Evolutionary conservation across 345 rosid genomes (phyloP).

Genomic region (Combretum micranthum): DNA sequence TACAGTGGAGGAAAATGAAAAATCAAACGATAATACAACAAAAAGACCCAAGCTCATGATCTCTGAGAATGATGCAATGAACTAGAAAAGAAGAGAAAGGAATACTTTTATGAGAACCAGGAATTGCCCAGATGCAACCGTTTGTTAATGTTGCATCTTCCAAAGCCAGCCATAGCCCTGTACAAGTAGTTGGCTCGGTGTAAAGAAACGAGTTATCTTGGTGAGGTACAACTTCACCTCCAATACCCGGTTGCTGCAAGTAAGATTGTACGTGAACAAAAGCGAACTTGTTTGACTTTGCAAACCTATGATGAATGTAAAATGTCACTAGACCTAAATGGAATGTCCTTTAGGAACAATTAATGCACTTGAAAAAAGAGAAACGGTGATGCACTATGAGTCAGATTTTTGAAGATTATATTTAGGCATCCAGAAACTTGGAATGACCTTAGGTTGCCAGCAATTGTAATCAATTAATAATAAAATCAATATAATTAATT

Average conservation of each 20-base stretch:
- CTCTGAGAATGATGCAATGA: not conserved
- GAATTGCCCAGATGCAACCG: slow-evolving; percentile 98
- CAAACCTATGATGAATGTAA: no score
- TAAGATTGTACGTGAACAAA: not conserved
- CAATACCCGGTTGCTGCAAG: slow-evolving; percentile 92
- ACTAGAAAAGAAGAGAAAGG: slow-evolving; percentile 2
- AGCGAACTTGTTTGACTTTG: no score
- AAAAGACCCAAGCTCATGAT: not conserved
- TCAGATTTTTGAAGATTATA: no score
- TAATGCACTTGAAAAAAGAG: no score
- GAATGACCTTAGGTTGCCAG: no score
- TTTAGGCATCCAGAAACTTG: no score
- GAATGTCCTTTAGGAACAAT: no score
- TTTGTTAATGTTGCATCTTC: slow-evolving; percentile 79
- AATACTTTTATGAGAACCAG: slow-evolving; percentile 88
- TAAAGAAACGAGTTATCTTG: slow-evolving; percentile 88
- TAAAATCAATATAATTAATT: no score
- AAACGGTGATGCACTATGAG: no score
- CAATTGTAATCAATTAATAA: no score
- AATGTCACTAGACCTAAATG: no score
- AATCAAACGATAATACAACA: not conserved
- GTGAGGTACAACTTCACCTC: slow-evolving; percentile 95
- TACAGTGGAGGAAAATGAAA: slow-evolving; percentile 2
- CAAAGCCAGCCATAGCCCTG: slow-evolving; percentile 92
- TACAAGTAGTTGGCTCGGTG: slow-evolving; percentile 85